Evolutionary conservation across 176 grass and related monocot species (phyloP), one percentile per base, ranked within the genome.

Genomic region (Chrysopogon serrulatus): DNA sequence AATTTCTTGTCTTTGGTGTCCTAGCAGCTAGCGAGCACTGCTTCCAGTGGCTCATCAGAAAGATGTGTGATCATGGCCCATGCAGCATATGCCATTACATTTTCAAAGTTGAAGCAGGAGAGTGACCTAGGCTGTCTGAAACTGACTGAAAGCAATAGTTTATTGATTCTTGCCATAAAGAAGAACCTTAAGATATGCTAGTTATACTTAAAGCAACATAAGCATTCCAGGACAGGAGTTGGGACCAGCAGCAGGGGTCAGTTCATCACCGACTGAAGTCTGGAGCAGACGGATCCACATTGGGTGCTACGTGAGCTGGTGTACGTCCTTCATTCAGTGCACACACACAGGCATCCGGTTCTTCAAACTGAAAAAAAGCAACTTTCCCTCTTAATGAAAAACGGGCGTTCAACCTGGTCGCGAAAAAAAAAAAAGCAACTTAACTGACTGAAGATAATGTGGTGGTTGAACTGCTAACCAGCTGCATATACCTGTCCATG

Each of bases 111-210:
- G 6, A 62, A 63, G 12, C 13, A 56, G 43, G 24, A 34, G 31
- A 3, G 15, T 14, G 26, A 30, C 59, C 18, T 54, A 65, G 37
- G 26, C 66, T 51, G 41, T 23, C 83, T 66, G 31, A 31, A 34
- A 77, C 31, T 70, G 32, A 71, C 12, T 77, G 24, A 83, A 83
- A 78, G 79, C 18, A 40, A 16, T n/a, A 70, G 42, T 5, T 71
- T 33, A 27, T 71, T 76, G 6, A 80, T 34, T 9, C 35, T 33
- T 80, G 78, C 51, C 43, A 36, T 80, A 80, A 68, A 80, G 41
- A 65, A 48, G 78, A 68, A 68, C 43, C 31, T 71, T 19, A 40
- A 71, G 79, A 81, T 81, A 81, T 27, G 63, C 31, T 80, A 68
- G 41, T 27, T 79, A 77, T 61, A 18, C 61, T 32, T 45, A 68